phyloP scores from a whole-genome alignment of 768 basidiomycete genomes.

The Kwoniella heveanensis region DNA sequence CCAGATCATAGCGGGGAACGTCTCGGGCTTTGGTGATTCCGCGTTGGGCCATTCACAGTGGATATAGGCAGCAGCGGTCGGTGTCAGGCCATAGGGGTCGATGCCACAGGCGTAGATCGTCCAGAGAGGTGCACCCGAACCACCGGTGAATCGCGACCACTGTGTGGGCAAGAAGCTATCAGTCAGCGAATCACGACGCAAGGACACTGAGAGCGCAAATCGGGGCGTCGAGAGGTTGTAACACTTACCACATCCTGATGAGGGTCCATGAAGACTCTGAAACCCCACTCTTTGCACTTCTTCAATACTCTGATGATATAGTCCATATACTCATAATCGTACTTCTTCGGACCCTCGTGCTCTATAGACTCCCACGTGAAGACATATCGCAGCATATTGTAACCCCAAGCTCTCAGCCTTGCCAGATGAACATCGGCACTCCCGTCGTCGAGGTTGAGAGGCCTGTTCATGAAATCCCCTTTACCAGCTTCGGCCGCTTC shows the following conservation, averaged over 20 bases:
- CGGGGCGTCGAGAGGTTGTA: too few relatives aligned
- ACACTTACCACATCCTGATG: constrained; percentile 92
- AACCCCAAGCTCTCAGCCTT: constrained; percentile 87
- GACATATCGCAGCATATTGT: constrained; percentile 78
- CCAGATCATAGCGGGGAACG: constrained; percentile 94
- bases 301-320: constrained; percentile 80
- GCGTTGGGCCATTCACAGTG: constrained; percentile 83
- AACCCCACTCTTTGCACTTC: constrained; percentile 91
- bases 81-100: constrained; percentile 78
- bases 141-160: constrained; percentile 98
- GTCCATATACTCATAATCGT: constrained; percentile 89
- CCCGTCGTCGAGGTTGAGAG: constrained; percentile 77
- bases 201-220: too few relatives aligned
- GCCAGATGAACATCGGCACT: constrained; percentile 66
- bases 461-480: constrained; percentile 74
- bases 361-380: constrained; percentile 94
- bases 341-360: constrained; percentile 88
- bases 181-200: too few relatives aligned
- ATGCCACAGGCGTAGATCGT: constrained; percentile 74
- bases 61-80: constrained; percentile 80
- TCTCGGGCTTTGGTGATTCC: constrained; percentile 66
- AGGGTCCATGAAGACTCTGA: constrained; percentile 89
- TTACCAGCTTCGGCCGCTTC: constrained; percentile 66
- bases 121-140: constrained; percentile 94
- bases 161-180: constrained; percentile 52